Evolutionary conservation across 345 rosid species (phyloP).

Genomic region (Citrus sinensis): DVS_A1.0 CM039169.1:4918001-4918500

Average conservation of each 20-base stretch:
- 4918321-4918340: constrained; percentile 29
- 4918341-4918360: background rate
- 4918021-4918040: no score
- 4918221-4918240: constrained; percentile 15
- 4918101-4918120: no score
- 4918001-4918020: no score
- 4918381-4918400: background rate
- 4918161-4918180: no score
- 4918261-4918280: constrained; percentile 23
- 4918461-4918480: background rate
- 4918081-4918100: no score
- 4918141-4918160: no score
- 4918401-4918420: background rate
- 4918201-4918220: background rate
- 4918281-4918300: constrained; percentile 17
- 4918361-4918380: background rate
- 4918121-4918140: no score
- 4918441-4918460: no score
- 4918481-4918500: no score
- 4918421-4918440: background rate
- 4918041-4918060: no score
- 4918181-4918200: background rate
- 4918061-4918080: no score
- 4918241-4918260: constrained; percentile 21
- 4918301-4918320: background rate